Percentiles rank a stretch among this genome's conserved stretches.
phyloP scores from a whole-genome alignment of 2,329 filamentous ascomycete species.

The Septoria linicola region DNA sequence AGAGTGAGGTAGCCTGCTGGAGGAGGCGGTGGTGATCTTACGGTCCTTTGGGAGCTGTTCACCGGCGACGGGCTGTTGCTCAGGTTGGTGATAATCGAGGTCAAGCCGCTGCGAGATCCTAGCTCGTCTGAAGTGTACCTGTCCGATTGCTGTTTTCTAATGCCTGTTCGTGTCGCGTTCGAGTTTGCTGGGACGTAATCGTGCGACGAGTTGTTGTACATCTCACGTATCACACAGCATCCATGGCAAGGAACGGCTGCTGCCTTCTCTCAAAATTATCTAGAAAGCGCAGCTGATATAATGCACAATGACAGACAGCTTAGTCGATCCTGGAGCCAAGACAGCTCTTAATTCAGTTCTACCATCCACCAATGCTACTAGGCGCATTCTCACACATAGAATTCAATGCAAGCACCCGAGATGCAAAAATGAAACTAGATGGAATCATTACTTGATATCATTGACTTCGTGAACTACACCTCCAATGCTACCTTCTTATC shows the following conservation, averaged over 20 bases:
- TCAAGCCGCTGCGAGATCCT: constrained; percentile 13
- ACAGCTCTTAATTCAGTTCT: too few relatives aligned
- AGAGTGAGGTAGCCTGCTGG: constrained; percentile 47
- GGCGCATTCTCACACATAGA: too few relatives aligned
- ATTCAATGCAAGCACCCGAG: too few relatives aligned
- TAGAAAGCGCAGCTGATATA: too few relatives aligned
- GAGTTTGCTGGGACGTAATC: constrained; percentile 9
- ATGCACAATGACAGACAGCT: too few relatives aligned
- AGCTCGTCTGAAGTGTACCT: constrained; percentile 11
- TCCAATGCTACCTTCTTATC: constrained; percentile 3
- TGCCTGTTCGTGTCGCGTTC: constrained; percentile 3
- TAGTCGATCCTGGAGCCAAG: too few relatives aligned
- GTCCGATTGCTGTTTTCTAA: constrained; percentile 9
- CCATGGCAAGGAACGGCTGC: neutral
- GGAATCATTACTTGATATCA: neutral
- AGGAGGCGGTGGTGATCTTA: constrained; percentile 3
- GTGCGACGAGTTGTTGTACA: constrained; percentile 7
- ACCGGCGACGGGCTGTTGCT: neutral
- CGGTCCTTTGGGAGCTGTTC: too few relatives aligned
- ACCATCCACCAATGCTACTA: too few relatives aligned
- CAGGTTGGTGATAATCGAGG: constrained; percentile 11
- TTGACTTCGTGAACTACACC: neutral
- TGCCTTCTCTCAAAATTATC: too few relatives aligned
- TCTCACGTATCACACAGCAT: constrained; percentile 9
- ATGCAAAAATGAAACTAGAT: neutral